These are phyloP conservation scores for Ogataea zsoltii DNA, from an alignment of 805 yeast genomes.

Conservation along the genomic window DNA sequence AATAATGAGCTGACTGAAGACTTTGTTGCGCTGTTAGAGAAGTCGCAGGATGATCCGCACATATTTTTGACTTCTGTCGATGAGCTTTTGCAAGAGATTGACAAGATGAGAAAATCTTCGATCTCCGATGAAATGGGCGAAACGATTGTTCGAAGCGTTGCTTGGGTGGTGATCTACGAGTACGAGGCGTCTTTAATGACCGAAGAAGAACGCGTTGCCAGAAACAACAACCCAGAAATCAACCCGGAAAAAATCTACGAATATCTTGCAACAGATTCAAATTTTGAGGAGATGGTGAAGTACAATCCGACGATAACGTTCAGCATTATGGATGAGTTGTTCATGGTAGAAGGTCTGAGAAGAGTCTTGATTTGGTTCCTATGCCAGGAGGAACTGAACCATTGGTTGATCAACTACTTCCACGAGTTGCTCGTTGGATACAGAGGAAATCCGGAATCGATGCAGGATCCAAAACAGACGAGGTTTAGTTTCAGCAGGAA, in stretches of 20 bases:
- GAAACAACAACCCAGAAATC: conserved; percentile 30
- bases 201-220: conserved; percentile 18
- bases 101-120: conserved; percentile 29
- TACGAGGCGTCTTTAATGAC: conserved; percentile 26
- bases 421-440: conserved; percentile 57
- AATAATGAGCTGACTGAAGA: conserved; percentile 41
- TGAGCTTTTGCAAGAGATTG: conserved; percentile 26
- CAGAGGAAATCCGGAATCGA: conserved; percentile 44
- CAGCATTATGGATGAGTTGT: conserved; percentile 64
- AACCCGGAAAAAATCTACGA: conserved; percentile 55
- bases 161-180: conserved; percentile 46
- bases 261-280: conserved; percentile 42
- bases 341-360: conserved; percentile 67
- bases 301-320: conserved; percentile 54
- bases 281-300: conserved; percentile 50
- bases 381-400: conserved; percentile 59
- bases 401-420: conserved; percentile 59
- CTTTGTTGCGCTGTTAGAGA: conserved; percentile 25
- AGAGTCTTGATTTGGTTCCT: conserved; percentile 66
- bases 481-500: conserved; percentile 51
- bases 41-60: conserved; percentile 22
- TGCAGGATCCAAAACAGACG: conserved; percentile 14
- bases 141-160: conserved; percentile 47
- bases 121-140: conserved; percentile 36
- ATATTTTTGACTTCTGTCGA: conserved; percentile 31